Evolutionary conservation across 345 rosid species (phyloP), one percentile per base, ranked within the genome.

Genomic region (Ricinus communis): DNA sequence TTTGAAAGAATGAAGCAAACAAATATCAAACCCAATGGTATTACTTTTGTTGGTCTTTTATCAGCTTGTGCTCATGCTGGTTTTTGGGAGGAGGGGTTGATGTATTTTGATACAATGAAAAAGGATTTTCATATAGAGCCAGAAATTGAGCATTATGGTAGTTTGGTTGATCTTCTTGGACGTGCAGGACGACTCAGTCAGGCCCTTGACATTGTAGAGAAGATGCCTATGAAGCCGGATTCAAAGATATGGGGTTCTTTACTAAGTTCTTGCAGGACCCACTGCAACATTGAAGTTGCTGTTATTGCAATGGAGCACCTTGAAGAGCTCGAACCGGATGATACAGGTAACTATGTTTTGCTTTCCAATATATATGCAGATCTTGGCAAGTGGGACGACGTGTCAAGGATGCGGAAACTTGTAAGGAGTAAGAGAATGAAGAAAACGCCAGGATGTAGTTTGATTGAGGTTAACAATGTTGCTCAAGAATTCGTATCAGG

Each of bases 351-450:
- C 61, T 82, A 76, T 36, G 85, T 86, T 15, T 55, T 86, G 84
- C 87, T 86, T 33, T 78, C 83, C 4, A 88, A 88, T 50, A 83
- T 86, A n/a, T 86, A 81, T 69, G 91, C 90, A 4, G 85, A 82
- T 62, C 62, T 82, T 24, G 89, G 91, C 46, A 81, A 76, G 63
- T 77, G 85, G 81, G 84, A 86, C 0, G 87, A 75, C 5, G 89
- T 85, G 25, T 82, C 83, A 1, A 76, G 77, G 18, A 12, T 82
- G 80, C 78, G 87, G 52, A 84, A 82, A 78, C 62, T 81, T 2
- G 71, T 82, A 63, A 82, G 87, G 72, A 60, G 77, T 11, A 77
- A 64, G 70, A 61, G 77, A 30, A 80, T 79, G 82, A 89, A 85
- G 85, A 84, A 73, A 76, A 74, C 76, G 0, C 91, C 94, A 0